A percentile compares a stretch with the other conserved stretches of the same genome.
These are phyloP conservation scores for Rubia tinctorum DNA, from an alignment of 305 asterid species.

Conservation along the genomic window DNA sequence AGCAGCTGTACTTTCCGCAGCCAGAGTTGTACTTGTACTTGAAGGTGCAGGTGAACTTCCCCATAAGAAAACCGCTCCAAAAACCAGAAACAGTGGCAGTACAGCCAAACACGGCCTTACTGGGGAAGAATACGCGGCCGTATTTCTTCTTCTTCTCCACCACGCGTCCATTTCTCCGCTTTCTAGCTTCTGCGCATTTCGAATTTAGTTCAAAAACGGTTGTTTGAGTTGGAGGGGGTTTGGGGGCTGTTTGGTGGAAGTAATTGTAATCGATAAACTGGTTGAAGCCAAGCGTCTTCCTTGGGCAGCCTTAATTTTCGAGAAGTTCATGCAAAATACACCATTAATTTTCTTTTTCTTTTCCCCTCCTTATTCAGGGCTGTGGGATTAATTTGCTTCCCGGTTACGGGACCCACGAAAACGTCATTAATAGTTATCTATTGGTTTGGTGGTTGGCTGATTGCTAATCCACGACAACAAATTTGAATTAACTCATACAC, in stretches of 20 bases:
- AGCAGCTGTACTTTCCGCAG: no score
- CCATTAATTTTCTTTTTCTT: slow-evolving; percentile 4
- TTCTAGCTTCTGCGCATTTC: background rate
- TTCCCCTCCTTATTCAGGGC: background rate
- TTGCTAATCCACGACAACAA: no score
- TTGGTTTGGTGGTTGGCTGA: no score
- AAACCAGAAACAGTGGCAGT: slow-evolving; percentile 39
- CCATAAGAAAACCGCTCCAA: slow-evolving; percentile 26
- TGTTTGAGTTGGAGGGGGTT: background rate
- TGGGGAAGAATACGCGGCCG: slow-evolving; percentile 17
- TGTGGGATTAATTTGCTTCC: background rate
- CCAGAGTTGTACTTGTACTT: no score
- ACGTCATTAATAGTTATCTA: background rate
- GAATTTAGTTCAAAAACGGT: background rate
- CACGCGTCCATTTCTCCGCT: slow-evolving; percentile 24
- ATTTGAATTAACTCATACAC: no score
- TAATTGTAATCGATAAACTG: slow-evolving; percentile 24
- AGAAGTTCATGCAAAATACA: slow-evolving; percentile 57
- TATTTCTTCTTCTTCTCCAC: slow-evolving; percentile 21
- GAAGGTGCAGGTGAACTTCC: slow-evolving; percentile 13
- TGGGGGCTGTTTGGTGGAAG: background rate
- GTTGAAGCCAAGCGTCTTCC: slow-evolving; percentile 56
- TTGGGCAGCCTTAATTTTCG: slow-evolving; percentile 38
- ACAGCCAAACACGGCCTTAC: slow-evolving; percentile 44
- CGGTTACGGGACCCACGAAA: background rate